Evolutionary conservation across 2,329 filamentous ascomycete species (phyloP).

Genomic region (Pseudocercospora pini-densiflorae): DNA sequence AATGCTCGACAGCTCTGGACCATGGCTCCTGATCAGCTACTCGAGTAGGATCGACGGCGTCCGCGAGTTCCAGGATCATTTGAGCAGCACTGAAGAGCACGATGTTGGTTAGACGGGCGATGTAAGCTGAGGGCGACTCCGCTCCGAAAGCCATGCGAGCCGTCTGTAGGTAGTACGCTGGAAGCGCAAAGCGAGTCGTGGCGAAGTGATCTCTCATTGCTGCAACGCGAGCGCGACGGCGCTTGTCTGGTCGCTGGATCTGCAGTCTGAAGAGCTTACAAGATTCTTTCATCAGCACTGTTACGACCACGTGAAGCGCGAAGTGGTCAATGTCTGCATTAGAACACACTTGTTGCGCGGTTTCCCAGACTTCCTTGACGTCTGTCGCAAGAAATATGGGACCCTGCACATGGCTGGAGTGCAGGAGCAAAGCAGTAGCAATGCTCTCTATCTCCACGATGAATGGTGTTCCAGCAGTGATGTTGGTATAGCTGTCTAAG

Average conservation of each 20-base stretch:
- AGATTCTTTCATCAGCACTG: background rate
- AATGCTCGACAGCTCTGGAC: background rate
- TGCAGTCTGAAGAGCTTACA: background rate
- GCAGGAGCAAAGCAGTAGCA: background rate
- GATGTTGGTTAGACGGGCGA: background rate
- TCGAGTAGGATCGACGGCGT: background rate
- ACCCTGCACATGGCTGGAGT: background rate
- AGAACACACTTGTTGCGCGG: background rate
- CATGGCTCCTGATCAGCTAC: background rate
- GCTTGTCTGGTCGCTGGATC: background rate
- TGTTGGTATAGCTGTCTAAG: constrained; percentile 1
- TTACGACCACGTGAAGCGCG: background rate
- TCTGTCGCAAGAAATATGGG: background rate
- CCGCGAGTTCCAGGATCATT: background rate
- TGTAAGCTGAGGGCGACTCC: background rate
- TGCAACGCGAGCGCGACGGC: background rate
- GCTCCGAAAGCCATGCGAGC: background rate
- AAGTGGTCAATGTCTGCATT: background rate
- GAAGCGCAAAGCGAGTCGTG: background rate
- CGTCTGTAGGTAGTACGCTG: background rate
- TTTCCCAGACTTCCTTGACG: background rate
- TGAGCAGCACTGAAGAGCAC: background rate
- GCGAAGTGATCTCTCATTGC: background rate
- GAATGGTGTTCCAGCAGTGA: background rate
- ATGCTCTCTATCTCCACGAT: background rate